A percentile compares a stretch with the other conserved stretches of the same genome.
phyloP scores from a whole-genome alignment of 2,329 filamentous ascomycete species.

The Gliomastix tumulicola region DNA sequence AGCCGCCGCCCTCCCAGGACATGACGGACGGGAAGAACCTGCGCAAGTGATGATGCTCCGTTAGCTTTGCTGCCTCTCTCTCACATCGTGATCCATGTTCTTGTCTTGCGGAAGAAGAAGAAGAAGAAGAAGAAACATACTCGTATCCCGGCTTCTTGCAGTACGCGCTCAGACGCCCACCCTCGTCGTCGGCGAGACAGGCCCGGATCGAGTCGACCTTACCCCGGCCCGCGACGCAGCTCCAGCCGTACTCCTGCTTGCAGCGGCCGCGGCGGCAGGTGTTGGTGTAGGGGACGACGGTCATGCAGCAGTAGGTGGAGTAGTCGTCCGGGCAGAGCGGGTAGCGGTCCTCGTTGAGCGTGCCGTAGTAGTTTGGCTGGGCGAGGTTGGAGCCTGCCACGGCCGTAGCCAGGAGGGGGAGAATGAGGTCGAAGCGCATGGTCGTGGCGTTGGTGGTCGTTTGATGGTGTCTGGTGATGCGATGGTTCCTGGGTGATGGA shows the following conservation, averaged over 20 bases:
- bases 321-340: constrained; percentile 1
- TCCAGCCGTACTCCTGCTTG: background rate
- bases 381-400: no score
- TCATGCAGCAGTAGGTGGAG: constrained; percentile 1
- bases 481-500: no score
- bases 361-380: no score
- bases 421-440: no score
- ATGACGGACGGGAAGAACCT: constrained; percentile 1
- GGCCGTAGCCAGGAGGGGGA: no score
- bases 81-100: background rate
- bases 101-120: no score
- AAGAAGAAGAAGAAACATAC: no score
- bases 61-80: no score
- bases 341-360: no score
- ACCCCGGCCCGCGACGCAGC: background rate
- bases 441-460: no score
- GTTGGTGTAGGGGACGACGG: background rate
- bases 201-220: constrained; percentile 1
- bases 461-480: no score
- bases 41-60: background rate
- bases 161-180: background rate
- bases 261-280: background rate
- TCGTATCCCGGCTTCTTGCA: constrained; percentile 2
- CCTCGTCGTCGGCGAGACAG: background rate
- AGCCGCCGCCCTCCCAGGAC: background rate